Percentiles rank a stretch among this genome's conserved stretches.
phyloP scores from a whole-genome alignment of 2,329 filamentous ascomycete species.

The Salinomyces thailandicus region DNA sequence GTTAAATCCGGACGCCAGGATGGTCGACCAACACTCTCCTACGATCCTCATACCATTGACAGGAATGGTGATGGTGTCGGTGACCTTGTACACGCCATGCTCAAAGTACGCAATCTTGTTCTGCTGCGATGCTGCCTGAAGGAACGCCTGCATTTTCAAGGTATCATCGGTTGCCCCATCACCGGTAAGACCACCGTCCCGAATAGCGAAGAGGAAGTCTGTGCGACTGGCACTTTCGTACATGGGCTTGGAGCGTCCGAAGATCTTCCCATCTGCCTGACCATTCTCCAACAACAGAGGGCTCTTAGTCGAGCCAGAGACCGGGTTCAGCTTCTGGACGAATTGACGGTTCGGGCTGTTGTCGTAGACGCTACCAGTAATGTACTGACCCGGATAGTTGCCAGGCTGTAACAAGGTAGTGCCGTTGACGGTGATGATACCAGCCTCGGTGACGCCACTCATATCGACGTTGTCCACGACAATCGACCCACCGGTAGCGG shows the following conservation, averaged over 20 bases:
- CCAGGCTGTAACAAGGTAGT: no score
- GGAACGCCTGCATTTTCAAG: conserved; percentile 64
- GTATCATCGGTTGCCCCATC: conserved; percentile 86
- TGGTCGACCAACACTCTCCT: conserved; percentile 82
- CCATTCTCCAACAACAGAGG: conserved; percentile 48
- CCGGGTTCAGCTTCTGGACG: conserved; percentile 5
- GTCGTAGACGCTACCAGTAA: conserved; percentile 66
- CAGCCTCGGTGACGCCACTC: conserved; percentile 50
- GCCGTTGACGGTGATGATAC: conserved; percentile 35
- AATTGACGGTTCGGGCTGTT: conserved; percentile 16
- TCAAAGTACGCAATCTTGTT: conserved; percentile 56
- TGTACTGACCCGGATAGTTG: no score
- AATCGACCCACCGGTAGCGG: conserved; percentile 66
- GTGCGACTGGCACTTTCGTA: conserved; percentile 59
- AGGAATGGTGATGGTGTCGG: conserved; percentile 49
- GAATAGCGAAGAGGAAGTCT: conserved; percentile 74
- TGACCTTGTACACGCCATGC: conserved; percentile 53
- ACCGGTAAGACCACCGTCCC: conserved; percentile 61
- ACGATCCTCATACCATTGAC: conserved; percentile 59
- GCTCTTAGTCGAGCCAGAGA: conserved; percentile 7
- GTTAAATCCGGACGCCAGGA: conserved; percentile 68
- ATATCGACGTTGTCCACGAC: conserved; percentile 89
- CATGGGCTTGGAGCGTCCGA: conserved; percentile 79
- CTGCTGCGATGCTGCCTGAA: conserved; percentile 51
- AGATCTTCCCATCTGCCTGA: conserved; percentile 62